Base-by-base conservation (phyloP, 176 grass and related monocot species). In the Typha latifolia region DNA sequence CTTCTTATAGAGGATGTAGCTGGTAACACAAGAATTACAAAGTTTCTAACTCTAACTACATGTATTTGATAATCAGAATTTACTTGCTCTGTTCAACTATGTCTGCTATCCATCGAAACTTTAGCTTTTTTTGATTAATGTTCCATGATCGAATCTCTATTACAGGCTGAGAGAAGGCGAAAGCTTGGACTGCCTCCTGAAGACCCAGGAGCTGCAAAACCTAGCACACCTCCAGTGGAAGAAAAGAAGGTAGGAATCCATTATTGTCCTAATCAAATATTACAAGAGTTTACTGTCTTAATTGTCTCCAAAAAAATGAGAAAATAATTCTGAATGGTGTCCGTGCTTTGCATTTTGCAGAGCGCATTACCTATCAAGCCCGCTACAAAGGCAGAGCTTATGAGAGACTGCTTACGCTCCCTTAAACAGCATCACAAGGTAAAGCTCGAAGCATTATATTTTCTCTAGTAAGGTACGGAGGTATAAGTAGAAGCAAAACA, bases 111-210 rank as follows among this genome's bases (percentile, higher is more conserved):
- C 16, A 11, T 19, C 1, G 5, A 16, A 3, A 19, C n/a, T 59
- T 9, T 59, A 59, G 20, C 53, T 59, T 59, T 6, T 6, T 10
- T 59, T 21, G n/a, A n/a, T 19, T 14, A 2, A 21, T 56, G 43
- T 55, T 55, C 20, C 14, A 3, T 68, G 71, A 74, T 61, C 24
- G 43, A 19, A 73, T 61, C 49, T 73, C 55, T 72, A 47, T 22
- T 75, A 32, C 56, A 93, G 94, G 94, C 89, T 80, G 94, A 99
- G 81, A 90, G 94, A 75, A 93, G 94, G 76, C 91, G 94, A 62
- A 99, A 85, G 74, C 86, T 99, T 81, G 89, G 94, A 76, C 78
- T 99, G 77, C 89, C 94, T 4, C 85, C 85, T 48, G 89, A 99
- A 90, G 89, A 85, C 51, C 84, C 94, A 31, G 66, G 72, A 69